Conservation (phyloP, 1,284 basidiomycete genomes). For the Naganishia albida region DNA sequence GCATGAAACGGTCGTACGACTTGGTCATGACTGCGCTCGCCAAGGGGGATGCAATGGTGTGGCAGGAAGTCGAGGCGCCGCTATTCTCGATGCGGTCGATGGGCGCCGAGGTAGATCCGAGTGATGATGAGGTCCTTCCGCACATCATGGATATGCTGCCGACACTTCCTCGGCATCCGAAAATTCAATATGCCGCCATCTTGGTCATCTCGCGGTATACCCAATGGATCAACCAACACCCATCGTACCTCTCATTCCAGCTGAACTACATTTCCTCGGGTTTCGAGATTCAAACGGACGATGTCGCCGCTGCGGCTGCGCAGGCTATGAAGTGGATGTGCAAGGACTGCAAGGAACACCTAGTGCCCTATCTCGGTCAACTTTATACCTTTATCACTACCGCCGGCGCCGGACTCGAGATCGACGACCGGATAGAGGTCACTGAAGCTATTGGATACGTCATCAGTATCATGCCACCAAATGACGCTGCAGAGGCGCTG, state of each 20-base stretch:
- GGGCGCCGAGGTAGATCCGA: conserved; percentile 87
- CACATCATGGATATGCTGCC: conserved; percentile 95
- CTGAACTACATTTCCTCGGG: conserved; percentile 90
- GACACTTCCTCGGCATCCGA: conserved; percentile 83
- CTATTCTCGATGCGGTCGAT: conserved; percentile 97
- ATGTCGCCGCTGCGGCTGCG: conserved; percentile 90
- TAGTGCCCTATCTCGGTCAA: conserved; percentile 87
- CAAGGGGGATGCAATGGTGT: conserved; percentile 57
- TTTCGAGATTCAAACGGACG: conserved; percentile 75
- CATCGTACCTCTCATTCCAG: conserved; percentile 80
- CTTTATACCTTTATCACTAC: conserved; percentile 83
- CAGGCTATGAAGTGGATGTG: conserved; percentile 96
- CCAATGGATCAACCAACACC: conserved; percentile 92
- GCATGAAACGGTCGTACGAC: conserved; percentile 77
- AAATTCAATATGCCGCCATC: conserved; percentile 90
- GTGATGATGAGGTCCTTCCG: conserved; percentile 82
- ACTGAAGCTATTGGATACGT: conserved; percentile 95
- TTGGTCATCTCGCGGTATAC: conserved; percentile 95
- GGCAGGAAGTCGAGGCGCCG: conserved; percentile 98
- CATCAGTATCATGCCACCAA: conserved; percentile 81
- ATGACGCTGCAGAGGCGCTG: conserved; percentile 79
- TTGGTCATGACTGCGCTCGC: conserved; percentile 72
- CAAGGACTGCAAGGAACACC: conserved; percentile 93
- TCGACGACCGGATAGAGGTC: conserved; percentile 86
- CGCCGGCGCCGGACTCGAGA: conserved; percentile 67